phyloP scores from a whole-genome alignment of 129 eudicot species.

The Centella asiatica region DNA sequence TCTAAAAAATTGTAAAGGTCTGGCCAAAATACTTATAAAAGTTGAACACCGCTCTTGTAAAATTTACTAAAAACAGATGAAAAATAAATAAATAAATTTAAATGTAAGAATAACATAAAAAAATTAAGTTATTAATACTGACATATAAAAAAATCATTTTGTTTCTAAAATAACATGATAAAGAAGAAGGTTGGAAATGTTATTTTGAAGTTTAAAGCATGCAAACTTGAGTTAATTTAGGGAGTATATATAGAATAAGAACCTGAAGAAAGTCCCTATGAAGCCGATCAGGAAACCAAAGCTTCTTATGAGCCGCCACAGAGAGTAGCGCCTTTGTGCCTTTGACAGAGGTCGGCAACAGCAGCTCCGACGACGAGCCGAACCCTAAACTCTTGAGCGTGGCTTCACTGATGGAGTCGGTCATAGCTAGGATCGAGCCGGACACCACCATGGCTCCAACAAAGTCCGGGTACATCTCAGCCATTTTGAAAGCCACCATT shows the following conservation, averaged over 20 bases:
- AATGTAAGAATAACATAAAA: too few relatives aligned
- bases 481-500: conserved; percentile 88
- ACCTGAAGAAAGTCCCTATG: conserved; percentile 87
- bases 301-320: conserved; percentile 67
- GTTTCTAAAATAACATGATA: too few relatives aligned
- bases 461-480: conserved; percentile 63
- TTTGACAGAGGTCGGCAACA: conserved; percentile 74
- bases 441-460: conserved; percentile 64
- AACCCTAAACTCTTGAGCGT: conserved; percentile 59
- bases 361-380: conserved; percentile 61
- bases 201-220: too few relatives aligned
- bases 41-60: too few relatives aligned
- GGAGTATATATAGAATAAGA: neutral
- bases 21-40: too few relatives aligned
- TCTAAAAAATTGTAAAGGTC: too few relatives aligned
- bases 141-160: too few relatives aligned
- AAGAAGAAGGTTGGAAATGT: too few relatives aligned
- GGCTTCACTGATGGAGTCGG: conserved; percentile 53
- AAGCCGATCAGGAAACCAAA: conserved; percentile 79
- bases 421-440: conserved; percentile 75
- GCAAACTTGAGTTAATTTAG: too few relatives aligned
- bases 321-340: conserved; percentile 65
- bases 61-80: too few relatives aligned
- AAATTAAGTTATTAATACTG: too few relatives aligned
- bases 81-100: too few relatives aligned